Evolutionary conservation across 129 eudicot species (phyloP).

Genomic region (Helichrysum umbraculigerum): DNA sequence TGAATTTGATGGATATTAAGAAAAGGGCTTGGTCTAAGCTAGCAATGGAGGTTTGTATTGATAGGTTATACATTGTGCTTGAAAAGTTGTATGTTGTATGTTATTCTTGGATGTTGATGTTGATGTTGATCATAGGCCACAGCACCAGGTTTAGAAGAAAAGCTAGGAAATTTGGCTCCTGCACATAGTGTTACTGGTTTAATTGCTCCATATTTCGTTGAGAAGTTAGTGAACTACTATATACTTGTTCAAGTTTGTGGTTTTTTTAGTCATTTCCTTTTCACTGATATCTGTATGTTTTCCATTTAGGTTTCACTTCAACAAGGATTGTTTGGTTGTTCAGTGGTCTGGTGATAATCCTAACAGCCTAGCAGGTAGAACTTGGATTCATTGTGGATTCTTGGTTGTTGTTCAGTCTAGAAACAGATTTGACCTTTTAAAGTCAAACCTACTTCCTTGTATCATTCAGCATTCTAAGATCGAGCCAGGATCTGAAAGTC

Average conservation of each 20-base stretch:
- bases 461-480: not conserved
- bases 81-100: not conserved
- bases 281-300: not conserved
- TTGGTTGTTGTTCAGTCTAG: not conserved
- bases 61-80: not conserved
- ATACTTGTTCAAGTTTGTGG: not conserved
- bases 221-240: conserved; percentile 40
- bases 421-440: not conserved
- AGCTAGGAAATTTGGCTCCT: conserved; percentile 69
- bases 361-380: conserved; percentile 70
- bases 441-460: not conserved
- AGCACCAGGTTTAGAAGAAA: conserved; percentile 65
- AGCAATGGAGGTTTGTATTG: conserved; percentile 52
- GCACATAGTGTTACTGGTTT: conserved; percentile 70
- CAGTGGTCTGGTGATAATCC: conserved; percentile 95
- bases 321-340: conserved; percentile 60
- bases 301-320: conserved; percentile 56
- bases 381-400: not conserved
- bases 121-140: conserved; percentile 46
- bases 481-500: not conserved
- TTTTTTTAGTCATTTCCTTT: conserved; percentile 1
- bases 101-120: conserved; percentile 5
- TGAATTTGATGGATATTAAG: conserved; percentile 78
- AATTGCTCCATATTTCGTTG: conserved; percentile 59
- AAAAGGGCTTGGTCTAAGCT: conserved; percentile 63